Conservation (phyloP, 768 basidiomycete genomes). For the Trametes cubensis region DNA sequence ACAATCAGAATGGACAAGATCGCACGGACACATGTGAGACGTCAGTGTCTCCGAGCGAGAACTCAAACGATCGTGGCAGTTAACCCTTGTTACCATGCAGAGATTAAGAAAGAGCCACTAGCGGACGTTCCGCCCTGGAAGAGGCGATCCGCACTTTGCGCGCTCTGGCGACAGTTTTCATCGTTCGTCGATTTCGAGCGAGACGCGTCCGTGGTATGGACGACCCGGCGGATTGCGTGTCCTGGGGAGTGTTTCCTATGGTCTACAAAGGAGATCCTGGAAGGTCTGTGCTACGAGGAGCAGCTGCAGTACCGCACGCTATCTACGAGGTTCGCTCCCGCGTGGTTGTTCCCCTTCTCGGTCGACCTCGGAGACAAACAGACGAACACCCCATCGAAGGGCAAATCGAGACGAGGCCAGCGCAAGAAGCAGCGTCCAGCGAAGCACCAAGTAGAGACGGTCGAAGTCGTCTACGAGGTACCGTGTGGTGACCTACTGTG, state of each 20-base stretch:
- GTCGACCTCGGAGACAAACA: too few species aligned
- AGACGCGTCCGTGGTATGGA: not conserved
- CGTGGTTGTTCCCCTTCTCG: not conserved
- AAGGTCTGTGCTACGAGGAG: conserved; percentile 5
- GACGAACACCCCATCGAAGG: not conserved
- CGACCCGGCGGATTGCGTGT: not conserved
- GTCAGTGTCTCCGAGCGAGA: not conserved
- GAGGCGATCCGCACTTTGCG: not conserved
- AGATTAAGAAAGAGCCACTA: not conserved
- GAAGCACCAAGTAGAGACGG: not conserved
- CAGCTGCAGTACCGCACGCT: not conserved
- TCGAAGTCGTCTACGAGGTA: not conserved
- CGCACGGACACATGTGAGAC: not conserved
- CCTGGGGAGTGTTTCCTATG: conserved; percentile 11
- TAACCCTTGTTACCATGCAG: not conserved
- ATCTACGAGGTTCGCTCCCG: not conserved
- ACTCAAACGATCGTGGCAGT: not conserved
- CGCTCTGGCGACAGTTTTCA: not conserved
- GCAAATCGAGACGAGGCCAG: not conserved
- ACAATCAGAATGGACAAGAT: not conserved
- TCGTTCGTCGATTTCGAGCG: not conserved
- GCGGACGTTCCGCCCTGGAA: not conserved
- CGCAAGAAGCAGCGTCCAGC: not conserved
- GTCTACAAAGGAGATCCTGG: not conserved
- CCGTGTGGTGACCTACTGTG: not conserved